These are phyloP conservation scores for Pholiota microspora DNA, from an alignment of 768 basidiomycete genomes.

Conservation along the genomic window DNA sequence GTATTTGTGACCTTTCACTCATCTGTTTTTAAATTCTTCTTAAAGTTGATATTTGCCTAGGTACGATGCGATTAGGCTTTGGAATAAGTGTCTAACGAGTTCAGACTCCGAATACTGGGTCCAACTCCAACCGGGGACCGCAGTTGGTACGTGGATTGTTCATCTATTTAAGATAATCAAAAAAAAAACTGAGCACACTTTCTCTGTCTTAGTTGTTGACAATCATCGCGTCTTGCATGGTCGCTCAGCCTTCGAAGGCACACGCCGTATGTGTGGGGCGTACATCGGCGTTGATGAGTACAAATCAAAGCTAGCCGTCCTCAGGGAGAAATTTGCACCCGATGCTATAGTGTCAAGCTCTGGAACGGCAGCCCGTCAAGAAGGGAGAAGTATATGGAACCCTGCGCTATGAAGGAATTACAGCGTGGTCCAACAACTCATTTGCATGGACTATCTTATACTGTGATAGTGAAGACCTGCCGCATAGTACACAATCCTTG, in stretches of 20 bases:
- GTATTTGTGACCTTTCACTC: conserved; percentile 32
- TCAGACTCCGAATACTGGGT: conserved; percentile 91
- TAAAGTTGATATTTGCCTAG: conserved; percentile 28
- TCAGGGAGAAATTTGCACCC: conserved; percentile 56
- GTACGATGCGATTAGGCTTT: conserved; percentile 79
- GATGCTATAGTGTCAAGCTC: conserved; percentile 25
- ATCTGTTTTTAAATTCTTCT: neutral
- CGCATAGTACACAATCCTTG: too few relatives aligned
- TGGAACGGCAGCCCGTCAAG: conserved; percentile 22
- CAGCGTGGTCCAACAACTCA: neutral
- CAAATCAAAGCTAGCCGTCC: conserved; percentile 69
- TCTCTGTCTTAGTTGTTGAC: conserved; percentile 62
- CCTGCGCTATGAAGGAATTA: conserved; percentile 38
- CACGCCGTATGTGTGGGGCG: conserved; percentile 92
- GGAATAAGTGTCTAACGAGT: conserved; percentile 74
- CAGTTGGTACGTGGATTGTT: conserved; percentile 55
- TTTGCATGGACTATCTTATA: neutral
- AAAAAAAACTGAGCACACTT: neutral
- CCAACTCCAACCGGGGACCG: conserved; percentile 83
- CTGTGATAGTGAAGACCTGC: too few relatives aligned
- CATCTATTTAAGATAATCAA: too few relatives aligned
- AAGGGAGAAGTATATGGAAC: conserved; percentile 59
- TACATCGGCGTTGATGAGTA: conserved; percentile 94
- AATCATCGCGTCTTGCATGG: conserved; percentile 95
- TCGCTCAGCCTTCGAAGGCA: conserved; percentile 85